Percentiles rank a stretch among this genome's conserved stretches.
phyloP scores from a whole-genome alignment of 2,329 filamentous ascomycete genomes.

The Hypoxylon sp. region DNA sequence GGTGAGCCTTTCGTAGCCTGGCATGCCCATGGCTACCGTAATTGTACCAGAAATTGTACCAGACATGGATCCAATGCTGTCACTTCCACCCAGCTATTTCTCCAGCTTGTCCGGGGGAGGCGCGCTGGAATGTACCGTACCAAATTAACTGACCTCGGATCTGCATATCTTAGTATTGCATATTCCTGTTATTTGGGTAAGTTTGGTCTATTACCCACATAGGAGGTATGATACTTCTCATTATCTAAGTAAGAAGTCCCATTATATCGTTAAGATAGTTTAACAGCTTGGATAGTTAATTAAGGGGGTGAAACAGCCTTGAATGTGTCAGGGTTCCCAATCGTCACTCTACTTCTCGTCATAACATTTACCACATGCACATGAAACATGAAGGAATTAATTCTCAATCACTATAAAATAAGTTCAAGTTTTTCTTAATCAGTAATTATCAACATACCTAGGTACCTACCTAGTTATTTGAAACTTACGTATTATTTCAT shows the following conservation, averaged over 20 bases:
- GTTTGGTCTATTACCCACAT: background rate
- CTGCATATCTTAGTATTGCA: conserved; percentile 10
- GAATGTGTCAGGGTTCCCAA: background rate
- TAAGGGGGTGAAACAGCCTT: background rate
- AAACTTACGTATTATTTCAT: background rate
- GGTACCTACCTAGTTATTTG: background rate
- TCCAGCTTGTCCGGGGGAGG: conserved; percentile 24
- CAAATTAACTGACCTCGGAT: background rate
- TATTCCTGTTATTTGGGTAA: background rate
- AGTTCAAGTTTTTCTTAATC: background rate
- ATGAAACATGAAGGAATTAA: background rate
- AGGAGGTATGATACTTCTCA: background rate
- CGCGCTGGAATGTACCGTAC: conserved; percentile 18
- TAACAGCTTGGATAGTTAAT: background rate
- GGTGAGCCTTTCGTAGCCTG: conserved; percentile 1
- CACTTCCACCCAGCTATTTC: conserved; percentile 6
- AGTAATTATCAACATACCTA: background rate
- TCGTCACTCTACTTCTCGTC: too few relatives aligned
- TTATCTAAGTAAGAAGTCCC: background rate
- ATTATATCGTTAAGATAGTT: conserved; percentile 20
- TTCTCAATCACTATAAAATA: background rate
- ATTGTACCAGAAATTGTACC: background rate
- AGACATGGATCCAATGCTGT: conserved; percentile 30
- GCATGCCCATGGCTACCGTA: background rate
- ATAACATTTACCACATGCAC: too few relatives aligned